Evolutionary conservation across 1,139 yeast genomes (phyloP), one percentile per base, ranked within the genome.

Genomic region (Maudiozyma humilis): DNA sequence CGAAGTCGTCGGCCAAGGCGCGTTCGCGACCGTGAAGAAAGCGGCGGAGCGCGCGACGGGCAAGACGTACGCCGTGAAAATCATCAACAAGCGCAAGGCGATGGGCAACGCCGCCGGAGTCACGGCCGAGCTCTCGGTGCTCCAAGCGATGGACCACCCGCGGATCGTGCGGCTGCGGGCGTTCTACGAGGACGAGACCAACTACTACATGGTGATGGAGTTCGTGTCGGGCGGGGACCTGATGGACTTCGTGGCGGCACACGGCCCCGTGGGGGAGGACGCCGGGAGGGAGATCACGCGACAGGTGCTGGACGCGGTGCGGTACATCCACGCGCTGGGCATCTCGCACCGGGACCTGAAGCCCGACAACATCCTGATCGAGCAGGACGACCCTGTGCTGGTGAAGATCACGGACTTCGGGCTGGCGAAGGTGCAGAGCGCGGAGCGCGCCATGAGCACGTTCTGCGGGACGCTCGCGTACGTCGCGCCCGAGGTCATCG

Each of bases 191-290:
- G 96, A 89, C 60, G 67, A 71, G 12, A 84, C 82, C 47, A 78
- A 76, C 55, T 86, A 86, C 62, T 91, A 86, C 60, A 71, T 91
- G 50, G 89, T 91, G 3, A 89, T 91, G 96, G 98, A 91, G 59
- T 82, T 82, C 54, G 93, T 91, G 16, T 82, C 94, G 0, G 96
- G 96, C 8, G 98, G 98, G n/a, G 98, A 91, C 62, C 68, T 91
- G 47, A 91, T 91, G 98, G 97, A 69, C 65, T 88, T 86, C 66
- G 94, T 89, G 2, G 91, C 94, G 0, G 86, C 89, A 2, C 83
- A 85, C 63, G 96, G 96, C 1, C 78, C 93, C 3, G 84, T 89
- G 32, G 88, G 93, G 16, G 98, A 89, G 63, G 88, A 79, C 43
- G 94, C 95, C 2, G 83, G 91, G 4, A 79, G 83, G 52, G 95